phyloP scores from a whole-genome alignment of 106 monocot genomes.

The Dendrobium catenatum region DNA sequence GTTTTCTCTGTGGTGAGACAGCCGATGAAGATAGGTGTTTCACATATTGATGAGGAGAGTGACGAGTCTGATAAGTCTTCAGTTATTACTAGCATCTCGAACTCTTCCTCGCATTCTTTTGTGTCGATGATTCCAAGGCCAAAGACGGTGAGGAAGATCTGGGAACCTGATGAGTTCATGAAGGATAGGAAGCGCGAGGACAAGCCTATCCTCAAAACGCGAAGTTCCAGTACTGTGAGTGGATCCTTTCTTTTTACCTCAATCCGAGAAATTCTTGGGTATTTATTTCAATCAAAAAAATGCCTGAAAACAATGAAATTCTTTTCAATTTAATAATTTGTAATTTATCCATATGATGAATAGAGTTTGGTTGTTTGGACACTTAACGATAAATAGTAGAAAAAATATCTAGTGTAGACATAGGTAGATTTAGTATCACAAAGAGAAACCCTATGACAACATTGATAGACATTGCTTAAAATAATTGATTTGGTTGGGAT shows the following conservation, averaged over 20 bases:
- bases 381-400: too few relatives aligned
- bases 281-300: too few relatives aligned
- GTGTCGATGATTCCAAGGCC: constrained; percentile 9
- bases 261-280: too few relatives aligned
- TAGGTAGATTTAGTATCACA: too few relatives aligned
- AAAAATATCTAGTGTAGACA: too few relatives aligned
- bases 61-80: constrained; percentile 38
- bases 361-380: too few relatives aligned
- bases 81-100: constrained; percentile 12
- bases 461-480: too few relatives aligned
- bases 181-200: constrained; percentile 14
- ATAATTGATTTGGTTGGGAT: too few relatives aligned
- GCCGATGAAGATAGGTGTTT: constrained; percentile 31
- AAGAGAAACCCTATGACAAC: too few relatives aligned
- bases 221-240: constrained; percentile 30
- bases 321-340: too few relatives aligned
- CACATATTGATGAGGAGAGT: constrained; percentile 23
- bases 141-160: constrained; percentile 33
- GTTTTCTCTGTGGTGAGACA: constrained; percentile 24
- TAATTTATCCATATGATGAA: too few relatives aligned
- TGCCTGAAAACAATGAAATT: too few relatives aligned
- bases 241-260: neutral
- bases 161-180: constrained; percentile 20
- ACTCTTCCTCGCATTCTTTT: constrained; percentile 8
- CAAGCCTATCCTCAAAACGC: constrained; percentile 10